These are phyloP conservation scores for Ceratocystiopsis brevicomis DNA, from an alignment of 2,329 filamentous ascomycete genomes.

Conservation along the genomic window DNA sequence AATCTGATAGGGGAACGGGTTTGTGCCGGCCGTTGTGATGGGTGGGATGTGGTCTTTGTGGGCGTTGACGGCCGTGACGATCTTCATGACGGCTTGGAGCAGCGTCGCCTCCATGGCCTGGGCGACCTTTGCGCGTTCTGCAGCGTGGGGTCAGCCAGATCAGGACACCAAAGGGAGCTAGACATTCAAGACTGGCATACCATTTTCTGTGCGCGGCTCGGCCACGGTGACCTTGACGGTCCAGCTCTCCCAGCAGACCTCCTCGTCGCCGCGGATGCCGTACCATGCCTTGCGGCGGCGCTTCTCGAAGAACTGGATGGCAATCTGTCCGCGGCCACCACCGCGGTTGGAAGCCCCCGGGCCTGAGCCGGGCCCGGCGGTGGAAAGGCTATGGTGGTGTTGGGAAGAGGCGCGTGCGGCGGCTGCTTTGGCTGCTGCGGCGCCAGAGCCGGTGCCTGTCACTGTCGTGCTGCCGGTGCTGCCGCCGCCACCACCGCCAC, in stretches of 20 bases:
- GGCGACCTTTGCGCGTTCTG: conserved; percentile 75
- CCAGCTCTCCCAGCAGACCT: conserved; percentile 96
- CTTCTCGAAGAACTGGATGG: conserved; percentile 90
- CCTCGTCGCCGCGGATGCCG: conserved; percentile 56
- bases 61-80: conserved; percentile 67
- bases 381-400: background rate
- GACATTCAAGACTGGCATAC: conserved; percentile 34
- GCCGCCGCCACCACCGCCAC: conserved; percentile 36
- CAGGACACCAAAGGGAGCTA: conserved; percentile 1
- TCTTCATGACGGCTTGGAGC: conserved; percentile 72
- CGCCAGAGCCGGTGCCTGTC: too few species aligned
- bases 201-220: conserved; percentile 71
- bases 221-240: conserved; percentile 84
- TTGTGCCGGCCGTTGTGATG: conserved; percentile 78
- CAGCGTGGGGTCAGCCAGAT: background rate
- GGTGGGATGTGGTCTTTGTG: conserved; percentile 95
- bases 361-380: conserved; percentile 31
- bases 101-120: conserved; percentile 82
- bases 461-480: conserved; percentile 5
- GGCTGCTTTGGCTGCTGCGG: too few species aligned
- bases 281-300: conserved; percentile 65
- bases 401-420: background rate
- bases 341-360: conserved; percentile 32
- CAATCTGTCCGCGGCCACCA: conserved; percentile 57
- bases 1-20: conserved; percentile 92